Evolutionary conservation across 2,329 filamentous ascomycete genomes (phyloP).

Genomic region (Moelleriella libera): DNA sequence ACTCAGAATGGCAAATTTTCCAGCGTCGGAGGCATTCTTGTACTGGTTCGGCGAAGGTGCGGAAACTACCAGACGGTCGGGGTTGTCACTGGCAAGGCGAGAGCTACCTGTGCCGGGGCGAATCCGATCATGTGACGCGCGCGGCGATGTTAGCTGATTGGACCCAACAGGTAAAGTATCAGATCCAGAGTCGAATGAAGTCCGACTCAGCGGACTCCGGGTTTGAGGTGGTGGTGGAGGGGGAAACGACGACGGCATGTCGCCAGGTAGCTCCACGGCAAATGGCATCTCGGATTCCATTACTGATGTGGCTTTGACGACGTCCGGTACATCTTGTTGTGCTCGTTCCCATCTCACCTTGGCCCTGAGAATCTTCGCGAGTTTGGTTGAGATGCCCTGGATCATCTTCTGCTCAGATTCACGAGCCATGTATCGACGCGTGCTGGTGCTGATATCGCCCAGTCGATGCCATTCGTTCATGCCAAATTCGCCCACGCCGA

Average conservation of each 20-base stretch:
- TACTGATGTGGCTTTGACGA: constrained; percentile 25
- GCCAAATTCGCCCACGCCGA: constrained; percentile 90
- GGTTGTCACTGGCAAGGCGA: constrained; percentile 22
- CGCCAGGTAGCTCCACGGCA: constrained; percentile 44
- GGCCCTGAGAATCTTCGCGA: constrained; percentile 71
- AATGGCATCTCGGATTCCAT: constrained; percentile 29
- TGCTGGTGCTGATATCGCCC: constrained; percentile 90
- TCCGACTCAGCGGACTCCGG: constrained; percentile 25
- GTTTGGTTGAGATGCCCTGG: constrained; percentile 59
- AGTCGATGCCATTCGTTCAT: constrained; percentile 97
- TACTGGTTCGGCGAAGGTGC: constrained; percentile 47
- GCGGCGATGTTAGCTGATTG: constrained; percentile 27
- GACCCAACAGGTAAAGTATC: constrained; percentile 31
- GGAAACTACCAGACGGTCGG: constrained; percentile 39
- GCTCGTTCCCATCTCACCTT: constrained; percentile 51
- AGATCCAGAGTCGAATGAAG: constrained; percentile 42
- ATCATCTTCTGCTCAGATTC: constrained; percentile 65
- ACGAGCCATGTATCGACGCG: constrained; percentile 66
- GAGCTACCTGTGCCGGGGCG: constrained; percentile 17
- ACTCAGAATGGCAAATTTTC: constrained; percentile 53
- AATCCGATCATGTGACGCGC: constrained; percentile 34
- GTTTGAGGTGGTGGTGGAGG: constrained; percentile 11
- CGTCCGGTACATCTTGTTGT: constrained; percentile 25
- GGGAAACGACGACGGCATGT: constrained; percentile 27
- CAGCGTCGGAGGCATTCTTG: constrained; percentile 41